Conservation (phyloP, 495 filamentous ascomycete genomes). For the Penicillium cinerascens region DNA sequence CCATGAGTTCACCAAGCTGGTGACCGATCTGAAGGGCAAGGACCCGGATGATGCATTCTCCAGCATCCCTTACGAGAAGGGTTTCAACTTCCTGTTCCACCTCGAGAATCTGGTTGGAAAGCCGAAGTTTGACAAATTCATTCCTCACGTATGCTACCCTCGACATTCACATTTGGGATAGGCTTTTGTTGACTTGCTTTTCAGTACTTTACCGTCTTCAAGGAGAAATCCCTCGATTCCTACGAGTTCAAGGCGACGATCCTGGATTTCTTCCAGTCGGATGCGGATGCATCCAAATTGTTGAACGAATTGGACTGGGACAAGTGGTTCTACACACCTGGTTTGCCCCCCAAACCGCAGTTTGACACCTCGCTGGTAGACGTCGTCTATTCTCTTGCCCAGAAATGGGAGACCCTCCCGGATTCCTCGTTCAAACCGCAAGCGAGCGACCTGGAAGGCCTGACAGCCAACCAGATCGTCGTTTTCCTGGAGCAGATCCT, state of each 20-base stretch:
- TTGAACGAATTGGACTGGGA: constrained; percentile 81
- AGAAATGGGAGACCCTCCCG: constrained; percentile 65
- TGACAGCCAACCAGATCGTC: constrained; percentile 81
- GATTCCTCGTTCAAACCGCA: constrained; percentile 59
- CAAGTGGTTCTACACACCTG: constrained; percentile 76
- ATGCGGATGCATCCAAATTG: constrained; percentile 62
- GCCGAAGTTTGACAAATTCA: constrained; percentile 85
- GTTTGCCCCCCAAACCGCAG: constrained; percentile 81
- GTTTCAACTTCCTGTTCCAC: constrained; percentile 75
- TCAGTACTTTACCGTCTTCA: constrained; percentile 79
- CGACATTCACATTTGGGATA: background rate
- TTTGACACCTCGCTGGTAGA: constrained; percentile 89
- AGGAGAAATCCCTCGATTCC: constrained; percentile 78
- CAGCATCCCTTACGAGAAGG: constrained; percentile 71
- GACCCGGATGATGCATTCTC: constrained; percentile 96
- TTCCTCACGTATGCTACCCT: constrained; percentile 61
- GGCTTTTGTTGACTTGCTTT: constrained; percentile 11
- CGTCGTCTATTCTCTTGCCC: constrained; percentile 74
- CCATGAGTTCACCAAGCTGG: constrained; percentile 88
- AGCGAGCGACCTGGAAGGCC: constrained; percentile 62
- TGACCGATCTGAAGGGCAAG: constrained; percentile 80
- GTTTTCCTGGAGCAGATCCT: constrained; percentile 83
- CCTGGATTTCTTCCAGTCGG: constrained; percentile 72
- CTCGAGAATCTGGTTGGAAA: constrained; percentile 84
- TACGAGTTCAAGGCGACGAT: constrained; percentile 89